Percentiles rank a stretch among this genome's conserved stretches.
Evolutionary conservation across 352 stramenopile genomes (phyloP).

Genomic region (Pythium pyrilobum): DNA sequence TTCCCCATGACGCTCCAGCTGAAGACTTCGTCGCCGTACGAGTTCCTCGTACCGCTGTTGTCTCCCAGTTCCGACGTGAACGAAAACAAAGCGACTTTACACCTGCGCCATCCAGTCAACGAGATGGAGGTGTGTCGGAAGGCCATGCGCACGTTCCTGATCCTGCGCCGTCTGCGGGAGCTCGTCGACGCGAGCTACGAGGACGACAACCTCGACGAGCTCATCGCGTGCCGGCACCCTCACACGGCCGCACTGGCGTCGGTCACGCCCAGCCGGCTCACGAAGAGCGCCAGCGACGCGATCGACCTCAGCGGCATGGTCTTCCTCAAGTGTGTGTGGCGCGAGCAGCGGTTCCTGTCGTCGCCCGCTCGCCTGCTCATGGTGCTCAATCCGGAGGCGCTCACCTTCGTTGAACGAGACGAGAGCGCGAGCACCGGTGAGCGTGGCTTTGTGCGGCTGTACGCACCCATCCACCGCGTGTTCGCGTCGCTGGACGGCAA

Average conservation of each 20-base stretch:
- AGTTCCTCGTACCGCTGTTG: slow-evolving; percentile 52
- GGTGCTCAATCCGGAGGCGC: slow-evolving; percentile 72
- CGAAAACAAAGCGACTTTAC: slow-evolving; percentile 31
- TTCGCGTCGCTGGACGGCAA: slow-evolving; percentile 64
- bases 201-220: slow-evolving; percentile 42
- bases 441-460: slow-evolving; percentile 48
- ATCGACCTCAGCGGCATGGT: slow-evolving; percentile 60
- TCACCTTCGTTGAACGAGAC: slow-evolving; percentile 56
- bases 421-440: slow-evolving; percentile 11
- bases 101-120: slow-evolving; percentile 44
- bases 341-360: slow-evolving; percentile 72
- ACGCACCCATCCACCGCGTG: slow-evolving; percentile 64
- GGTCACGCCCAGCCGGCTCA: slow-evolving; percentile 13
- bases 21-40: slow-evolving; percentile 61
- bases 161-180: slow-evolving; percentile 44
- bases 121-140: slow-evolving; percentile 74
- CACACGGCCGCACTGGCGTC: slow-evolving; percentile 45
- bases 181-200: slow-evolving; percentile 40
- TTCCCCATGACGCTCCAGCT: slow-evolving; percentile 52
- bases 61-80: slow-evolving; percentile 5
- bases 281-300: background rate
- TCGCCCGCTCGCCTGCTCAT: slow-evolving; percentile 53
- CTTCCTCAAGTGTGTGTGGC: slow-evolving; percentile 59
- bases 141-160: slow-evolving; percentile 64
- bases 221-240: slow-evolving; percentile 51